Base-by-base conservation (phyloP, 1,139 yeast genomes). In the Debaryomyces coudertii region DNA sequence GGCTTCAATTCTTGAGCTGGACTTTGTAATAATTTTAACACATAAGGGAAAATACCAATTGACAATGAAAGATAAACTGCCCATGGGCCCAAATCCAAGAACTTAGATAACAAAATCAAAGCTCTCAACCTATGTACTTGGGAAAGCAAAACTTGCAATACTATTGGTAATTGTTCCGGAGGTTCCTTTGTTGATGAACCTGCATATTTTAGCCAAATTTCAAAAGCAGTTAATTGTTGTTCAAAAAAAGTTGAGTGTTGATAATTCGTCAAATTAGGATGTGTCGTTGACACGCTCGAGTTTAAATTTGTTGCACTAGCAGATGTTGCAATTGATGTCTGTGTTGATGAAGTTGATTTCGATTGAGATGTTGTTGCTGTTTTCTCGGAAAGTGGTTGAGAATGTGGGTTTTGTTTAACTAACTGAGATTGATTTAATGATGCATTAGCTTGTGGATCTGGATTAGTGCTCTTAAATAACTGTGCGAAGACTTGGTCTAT, bases 1-100 rank as follows among this genome's bases (percentile, higher is more conserved):
- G 99, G 98, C 58, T 90, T 90, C 50, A 95, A 73, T 58, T 95
- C 99, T 33, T 90, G 95, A 0, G 98, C 97, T 0, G 99, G 98
- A 49, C 96, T 87, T 62, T 93, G 99, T 30, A 93, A 69, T 29
- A 95, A 73, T 57, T 92, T 90, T 49, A 93, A 73, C 23, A 95
- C 97, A 61, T 95, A 95, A 0, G 99, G 98, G 66, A 93, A 93
- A 30, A 93, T 93, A 23, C 99, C 98, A 56, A 93, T 92, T 3
- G 97, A 88, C 31, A 93, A 72, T 0, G 98, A 95, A 36, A 92
- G 72, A 56, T 90, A 90, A 0, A 93, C 99, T 0, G 99, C 98
- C 95, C 97, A 90, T 0, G 99, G 97, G 0, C 99, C 99, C 36
- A 93, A 70, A 64, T 93, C 99, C 36, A 93, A 73, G 61, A 92